Conservation (phyloP, 1,139 yeast species). For the Kurtzmaniella quercitrusa region DNA sequence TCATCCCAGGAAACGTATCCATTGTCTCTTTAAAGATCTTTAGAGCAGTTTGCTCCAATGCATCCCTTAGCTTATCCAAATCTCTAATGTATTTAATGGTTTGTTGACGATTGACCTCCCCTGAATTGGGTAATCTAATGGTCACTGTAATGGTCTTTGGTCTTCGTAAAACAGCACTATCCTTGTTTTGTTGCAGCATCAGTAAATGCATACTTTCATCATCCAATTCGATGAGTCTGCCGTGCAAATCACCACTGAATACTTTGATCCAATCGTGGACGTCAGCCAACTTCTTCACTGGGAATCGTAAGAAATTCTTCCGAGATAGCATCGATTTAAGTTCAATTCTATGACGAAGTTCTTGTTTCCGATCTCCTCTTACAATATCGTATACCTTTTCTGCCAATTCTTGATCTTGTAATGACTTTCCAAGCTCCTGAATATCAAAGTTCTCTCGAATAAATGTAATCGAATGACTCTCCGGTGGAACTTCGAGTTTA, state of each 20-base stretch:
- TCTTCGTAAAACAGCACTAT: slow-evolving; percentile 29
- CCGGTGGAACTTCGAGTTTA: slow-evolving; percentile 36
- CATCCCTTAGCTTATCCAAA: slow-evolving; percentile 32
- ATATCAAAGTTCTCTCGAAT: slow-evolving; percentile 44
- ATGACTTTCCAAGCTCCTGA: slow-evolving; percentile 27
- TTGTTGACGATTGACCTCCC: slow-evolving; percentile 13
- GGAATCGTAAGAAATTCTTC: slow-evolving; percentile 62
- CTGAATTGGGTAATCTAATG: slow-evolving; percentile 11
- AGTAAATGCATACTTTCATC: slow-evolving; percentile 52
- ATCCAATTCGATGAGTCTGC: slow-evolving; percentile 68
- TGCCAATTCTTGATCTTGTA: slow-evolving; percentile 45
- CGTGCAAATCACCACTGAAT: slow-evolving; percentile 72
- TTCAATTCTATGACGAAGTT: slow-evolving; percentile 54
- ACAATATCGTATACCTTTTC: slow-evolving; percentile 53
- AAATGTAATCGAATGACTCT: slow-evolving; percentile 35
- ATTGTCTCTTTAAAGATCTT: slow-evolving; percentile 28
- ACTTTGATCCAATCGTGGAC: slow-evolving; percentile 78
- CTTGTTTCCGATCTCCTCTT: slow-evolving; percentile 55
- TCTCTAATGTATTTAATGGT: slow-evolving; percentile 34
- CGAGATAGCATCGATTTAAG: slow-evolving; percentile 86
- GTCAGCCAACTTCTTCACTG: slow-evolving; percentile 53
- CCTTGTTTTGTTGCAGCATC: slow-evolving; percentile 20
- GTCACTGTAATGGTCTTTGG: slow-evolving; percentile 52
- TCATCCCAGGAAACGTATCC: slow-evolving; percentile 20
- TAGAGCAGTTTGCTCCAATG: slow-evolving; percentile 26